Evolutionary conservation across 495 filamentous ascomycete genomes (phyloP).

Genomic region (Bacidia rubella): DNA sequence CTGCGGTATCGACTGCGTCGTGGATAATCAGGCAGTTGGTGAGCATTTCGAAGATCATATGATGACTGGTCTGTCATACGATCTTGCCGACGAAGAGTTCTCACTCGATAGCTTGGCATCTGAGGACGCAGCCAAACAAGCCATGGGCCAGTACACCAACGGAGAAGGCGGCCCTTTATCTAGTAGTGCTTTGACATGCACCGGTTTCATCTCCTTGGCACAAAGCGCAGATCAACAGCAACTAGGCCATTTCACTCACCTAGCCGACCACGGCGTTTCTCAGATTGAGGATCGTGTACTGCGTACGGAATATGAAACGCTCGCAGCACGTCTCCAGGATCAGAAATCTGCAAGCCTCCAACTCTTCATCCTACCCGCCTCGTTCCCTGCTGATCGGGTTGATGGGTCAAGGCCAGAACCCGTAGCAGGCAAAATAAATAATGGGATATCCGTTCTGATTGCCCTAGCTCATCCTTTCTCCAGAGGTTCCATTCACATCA

Average conservation of each 20-base stretch:
- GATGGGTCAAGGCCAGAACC: background rate
- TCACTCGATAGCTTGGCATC: conserved; percentile 7
- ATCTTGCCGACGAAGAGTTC: conserved; percentile 3
- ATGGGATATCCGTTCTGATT: conserved; percentile 7
- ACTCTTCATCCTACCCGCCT: background rate
- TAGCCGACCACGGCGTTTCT: background rate
- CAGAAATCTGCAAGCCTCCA: background rate
- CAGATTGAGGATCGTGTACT: background rate
- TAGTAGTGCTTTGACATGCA: background rate
- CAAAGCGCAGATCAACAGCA: conserved; percentile 1
- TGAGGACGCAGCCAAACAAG: background rate
- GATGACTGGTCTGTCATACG: conserved; percentile 3
- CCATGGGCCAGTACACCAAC: conserved; percentile 1
- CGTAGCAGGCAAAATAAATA: conserved; percentile 5
- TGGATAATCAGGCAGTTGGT: conserved; percentile 31
- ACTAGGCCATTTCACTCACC: background rate
- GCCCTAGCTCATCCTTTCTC: conserved; percentile 21
- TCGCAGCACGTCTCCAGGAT: conserved; percentile 1
- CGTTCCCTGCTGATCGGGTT: background rate
- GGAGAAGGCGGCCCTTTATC: conserved; percentile 9
- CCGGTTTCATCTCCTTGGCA: conserved; percentile 3
- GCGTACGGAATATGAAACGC: background rate
- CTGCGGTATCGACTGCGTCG: conserved; percentile 24
- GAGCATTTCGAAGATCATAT: conserved; percentile 36
- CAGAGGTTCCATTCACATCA: conserved; percentile 22